Evolutionary conservation across 805 yeast species (phyloP).

Genomic region (Kuraishia cidri): DNA sequence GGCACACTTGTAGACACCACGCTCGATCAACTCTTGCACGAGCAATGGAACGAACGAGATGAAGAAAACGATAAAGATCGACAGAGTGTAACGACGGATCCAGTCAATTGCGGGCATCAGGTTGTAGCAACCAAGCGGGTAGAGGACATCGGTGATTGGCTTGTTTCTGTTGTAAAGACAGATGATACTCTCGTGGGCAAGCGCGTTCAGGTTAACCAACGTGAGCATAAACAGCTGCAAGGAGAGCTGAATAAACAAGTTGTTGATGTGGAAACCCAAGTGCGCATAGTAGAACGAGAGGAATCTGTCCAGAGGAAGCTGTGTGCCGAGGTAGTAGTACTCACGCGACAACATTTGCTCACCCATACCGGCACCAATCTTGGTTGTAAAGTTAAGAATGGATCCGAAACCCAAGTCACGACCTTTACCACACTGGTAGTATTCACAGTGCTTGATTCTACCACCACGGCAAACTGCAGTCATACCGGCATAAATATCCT

Average conservation of each 20-base stretch:
- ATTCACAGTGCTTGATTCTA: constrained; percentile 80
- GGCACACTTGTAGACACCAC: constrained; percentile 71
- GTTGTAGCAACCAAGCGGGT: constrained; percentile 70
- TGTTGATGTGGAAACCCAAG: constrained; percentile 80
- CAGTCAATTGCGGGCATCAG: constrained; percentile 68
- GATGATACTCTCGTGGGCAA: constrained; percentile 62
- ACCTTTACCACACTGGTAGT: constrained; percentile 87
- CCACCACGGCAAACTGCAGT: constrained; percentile 79
- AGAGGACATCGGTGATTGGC: constrained; percentile 58
- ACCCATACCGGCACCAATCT: constrained; percentile 92
- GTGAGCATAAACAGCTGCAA: constrained; percentile 66
- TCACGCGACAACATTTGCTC: constrained; percentile 83
- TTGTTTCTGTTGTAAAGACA: constrained; percentile 58
- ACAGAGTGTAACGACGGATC: constrained; percentile 73
- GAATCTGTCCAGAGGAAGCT: constrained; percentile 72
- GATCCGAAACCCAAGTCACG: constrained; percentile 86
- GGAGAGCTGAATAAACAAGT: constrained; percentile 69
- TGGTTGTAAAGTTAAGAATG: constrained; percentile 76
- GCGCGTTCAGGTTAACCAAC: constrained; percentile 60
- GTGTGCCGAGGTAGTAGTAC: constrained; percentile 75
- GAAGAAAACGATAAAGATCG: constrained; percentile 76
- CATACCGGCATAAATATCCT: constrained; percentile 88
- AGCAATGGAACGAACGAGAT: constrained; percentile 73
- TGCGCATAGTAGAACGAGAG: constrained; percentile 81
- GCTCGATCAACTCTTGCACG: constrained; percentile 73